These are phyloP conservation scores for Trichothecium roseum DNA, from an alignment of 2,329 filamentous ascomycete species.

Conservation along the genomic window DNA sequence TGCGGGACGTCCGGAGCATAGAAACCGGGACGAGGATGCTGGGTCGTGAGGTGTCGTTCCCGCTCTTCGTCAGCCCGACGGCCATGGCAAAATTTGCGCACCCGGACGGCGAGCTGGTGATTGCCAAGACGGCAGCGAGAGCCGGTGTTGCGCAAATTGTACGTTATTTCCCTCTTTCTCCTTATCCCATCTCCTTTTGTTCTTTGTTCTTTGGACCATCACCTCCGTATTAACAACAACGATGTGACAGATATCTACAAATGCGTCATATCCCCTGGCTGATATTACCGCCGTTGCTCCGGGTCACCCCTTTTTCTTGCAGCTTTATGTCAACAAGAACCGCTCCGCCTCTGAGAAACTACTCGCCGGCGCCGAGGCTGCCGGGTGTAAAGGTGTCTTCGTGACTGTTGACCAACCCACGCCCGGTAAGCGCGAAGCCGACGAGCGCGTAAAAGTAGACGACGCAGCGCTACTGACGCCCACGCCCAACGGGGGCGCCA, in stretches of 20 bases:
- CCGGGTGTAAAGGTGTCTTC: slow-evolving; percentile 42
- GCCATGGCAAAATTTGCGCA: slow-evolving; percentile 51
- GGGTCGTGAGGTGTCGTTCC: slow-evolving; percentile 35
- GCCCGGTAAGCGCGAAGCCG: slow-evolving; percentile 41
- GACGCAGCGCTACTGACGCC: slow-evolving; percentile 26
- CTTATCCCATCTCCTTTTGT: too few relatives aligned
- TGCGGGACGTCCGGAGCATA: slow-evolving; percentile 40
- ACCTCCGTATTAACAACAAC: too few relatives aligned
- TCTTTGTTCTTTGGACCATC: too few relatives aligned
- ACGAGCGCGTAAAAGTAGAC: slow-evolving; percentile 35
- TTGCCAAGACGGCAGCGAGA: slow-evolving; percentile 34
- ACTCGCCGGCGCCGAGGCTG: slow-evolving; percentile 30
- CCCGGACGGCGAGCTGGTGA: slow-evolving; percentile 45
- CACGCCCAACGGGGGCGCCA: slow-evolving; percentile 38
- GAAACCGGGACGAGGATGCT: slow-evolving; percentile 40
- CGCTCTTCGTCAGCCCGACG: slow-evolving; percentile 50
- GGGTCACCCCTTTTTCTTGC: slow-evolving; percentile 37
- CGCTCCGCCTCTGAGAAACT: slow-evolving; percentile 38
- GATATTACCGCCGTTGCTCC: slow-evolving; percentile 30
- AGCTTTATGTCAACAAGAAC: slow-evolving; percentile 52
- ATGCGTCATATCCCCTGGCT: slow-evolving; percentile 43
- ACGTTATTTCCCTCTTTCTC: too few relatives aligned
- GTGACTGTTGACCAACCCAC: slow-evolving; percentile 50
- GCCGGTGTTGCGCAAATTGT: background rate
- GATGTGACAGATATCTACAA: slow-evolving; percentile 50